Evolutionary conservation across 345 rosid species (phyloP).

Genomic region (Populus davidiana): DNA sequence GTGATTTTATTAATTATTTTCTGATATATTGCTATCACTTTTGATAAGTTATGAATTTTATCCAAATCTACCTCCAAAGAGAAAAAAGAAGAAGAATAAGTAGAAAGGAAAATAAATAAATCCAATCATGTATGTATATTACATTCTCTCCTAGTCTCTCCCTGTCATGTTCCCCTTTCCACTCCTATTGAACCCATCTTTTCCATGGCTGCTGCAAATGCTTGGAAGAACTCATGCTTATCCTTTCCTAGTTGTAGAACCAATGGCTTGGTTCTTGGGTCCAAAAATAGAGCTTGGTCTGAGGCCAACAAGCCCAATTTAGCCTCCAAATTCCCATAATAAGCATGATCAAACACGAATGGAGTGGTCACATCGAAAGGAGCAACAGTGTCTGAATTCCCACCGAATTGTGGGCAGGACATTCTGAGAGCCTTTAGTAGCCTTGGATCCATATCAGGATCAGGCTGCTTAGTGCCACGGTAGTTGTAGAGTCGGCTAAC

Average conservation of each 20-base stretch:
- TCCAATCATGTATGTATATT: conserved; percentile 28
- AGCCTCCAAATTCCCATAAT: conserved; percentile 48
- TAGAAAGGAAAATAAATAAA: background rate
- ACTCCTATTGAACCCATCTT: conserved; percentile 79
- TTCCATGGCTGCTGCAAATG: conserved; percentile 70
- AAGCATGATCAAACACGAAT: conserved; percentile 63
- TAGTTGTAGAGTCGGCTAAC: conserved; percentile 54
- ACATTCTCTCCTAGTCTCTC: conserved; percentile 70
- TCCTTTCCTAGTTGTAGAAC: conserved; percentile 52
- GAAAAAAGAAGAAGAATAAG: background rate
- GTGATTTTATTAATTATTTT: no score
- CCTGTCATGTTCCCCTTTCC: conserved; percentile 64
- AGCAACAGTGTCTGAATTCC: conserved; percentile 46
- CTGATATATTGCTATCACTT: no score
- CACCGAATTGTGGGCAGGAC: conserved; percentile 60
- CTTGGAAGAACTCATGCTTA: conserved; percentile 54
- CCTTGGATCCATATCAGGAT: conserved; percentile 56
- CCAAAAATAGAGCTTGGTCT: conserved; percentile 58
- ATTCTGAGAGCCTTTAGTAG: conserved; percentile 63
- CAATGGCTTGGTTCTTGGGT: conserved; percentile 54
- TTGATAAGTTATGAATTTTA: no score
- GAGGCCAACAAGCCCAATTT: conserved; percentile 63
- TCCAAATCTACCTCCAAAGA: background rate
- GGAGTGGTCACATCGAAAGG: conserved; percentile 80
- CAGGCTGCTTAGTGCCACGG: conserved; percentile 54